A percentile compares a stretch with the other conserved stretches of the same genome.
These are phyloP conservation scores for Capsella rubella DNA, from an alignment of 441 rosid species.

Conservation along the genomic window DNA sequence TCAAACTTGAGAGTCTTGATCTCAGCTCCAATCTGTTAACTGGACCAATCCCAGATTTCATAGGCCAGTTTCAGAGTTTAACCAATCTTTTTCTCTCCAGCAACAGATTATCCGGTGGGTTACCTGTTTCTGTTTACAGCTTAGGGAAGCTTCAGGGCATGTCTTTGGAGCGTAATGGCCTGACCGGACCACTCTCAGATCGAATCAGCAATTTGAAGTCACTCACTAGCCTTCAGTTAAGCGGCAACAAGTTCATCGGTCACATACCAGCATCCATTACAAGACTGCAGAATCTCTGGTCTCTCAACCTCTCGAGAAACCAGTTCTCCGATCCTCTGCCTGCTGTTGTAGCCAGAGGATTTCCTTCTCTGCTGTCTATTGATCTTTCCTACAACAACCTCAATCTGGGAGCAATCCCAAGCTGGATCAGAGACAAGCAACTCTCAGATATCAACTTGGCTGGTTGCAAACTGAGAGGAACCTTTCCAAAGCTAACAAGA, in stretches of 20 bases:
- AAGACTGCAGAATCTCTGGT: constrained; percentile 79
- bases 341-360: constrained; percentile 52
- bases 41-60: constrained; percentile 67
- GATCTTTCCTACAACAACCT: constrained; percentile 90
- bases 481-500: constrained; percentile 67
- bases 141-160: constrained; percentile 63
- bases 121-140: constrained; percentile 72
- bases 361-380: constrained; percentile 78
- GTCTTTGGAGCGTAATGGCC: constrained; percentile 72
- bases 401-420: constrained; percentile 69
- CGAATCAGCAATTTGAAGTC: constrained; percentile 69
- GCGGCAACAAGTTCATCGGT: constrained; percentile 69
- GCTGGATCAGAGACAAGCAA: constrained; percentile 69
- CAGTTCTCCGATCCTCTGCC: constrained; percentile 76
- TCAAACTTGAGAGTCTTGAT: constrained; percentile 70
- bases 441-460: constrained; percentile 78
- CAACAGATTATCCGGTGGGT: constrained; percentile 66
- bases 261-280: constrained; percentile 75
- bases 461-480: constrained; percentile 79
- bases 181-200: constrained; percentile 70
- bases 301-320: constrained; percentile 85
- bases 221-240: constrained; percentile 69
- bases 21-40: constrained; percentile 79
- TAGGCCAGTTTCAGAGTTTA: constrained; percentile 60
- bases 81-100: constrained; percentile 68